Conservation (phyloP, 2,329 filamentous ascomycete species). For the Epicoccum sorghinum region DNA sequence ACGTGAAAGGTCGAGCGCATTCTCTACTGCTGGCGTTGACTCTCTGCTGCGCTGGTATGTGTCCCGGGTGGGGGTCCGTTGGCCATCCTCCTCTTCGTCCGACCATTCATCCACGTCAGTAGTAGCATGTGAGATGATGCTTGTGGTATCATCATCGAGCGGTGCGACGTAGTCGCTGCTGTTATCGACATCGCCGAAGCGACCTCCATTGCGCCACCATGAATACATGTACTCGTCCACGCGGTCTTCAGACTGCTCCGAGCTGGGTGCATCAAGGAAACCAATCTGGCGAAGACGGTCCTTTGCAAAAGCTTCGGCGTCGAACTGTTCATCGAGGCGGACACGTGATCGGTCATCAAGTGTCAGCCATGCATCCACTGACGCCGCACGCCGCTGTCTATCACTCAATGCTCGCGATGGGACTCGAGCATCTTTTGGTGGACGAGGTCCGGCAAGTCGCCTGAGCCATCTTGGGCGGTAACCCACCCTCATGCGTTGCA, state of each 20-base stretch:
- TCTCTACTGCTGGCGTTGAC: constrained; percentile 58
- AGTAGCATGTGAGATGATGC: constrained; percentile 72
- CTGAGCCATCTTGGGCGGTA: constrained; percentile 69
- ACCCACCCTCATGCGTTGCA: constrained; percentile 66
- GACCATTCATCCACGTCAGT: constrained; percentile 50
- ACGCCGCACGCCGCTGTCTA: constrained; percentile 13
- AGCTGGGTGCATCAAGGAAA: constrained; percentile 29
- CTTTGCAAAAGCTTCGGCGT: constrained; percentile 82
- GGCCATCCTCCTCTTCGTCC: constrained; percentile 53
- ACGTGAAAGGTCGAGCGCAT: constrained; percentile 65
- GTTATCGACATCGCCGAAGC: constrained; percentile 81
- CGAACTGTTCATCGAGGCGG: constrained; percentile 55
- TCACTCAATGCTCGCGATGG: background rate
- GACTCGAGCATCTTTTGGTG: constrained; percentile 26
- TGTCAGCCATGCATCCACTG: constrained; percentile 30
- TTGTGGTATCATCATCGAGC: constrained; percentile 75
- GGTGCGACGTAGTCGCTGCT: constrained; percentile 77
- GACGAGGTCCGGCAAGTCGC: constrained; percentile 54
- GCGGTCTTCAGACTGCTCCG: constrained; percentile 62
- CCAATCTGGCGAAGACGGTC: constrained; percentile 58
- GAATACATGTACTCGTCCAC: constrained; percentile 78
- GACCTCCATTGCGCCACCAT: constrained; percentile 83
- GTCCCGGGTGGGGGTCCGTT: constrained; percentile 75
- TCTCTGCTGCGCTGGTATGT: constrained; percentile 59
- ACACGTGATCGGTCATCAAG: constrained; percentile 32